Base-by-base conservation (phyloP, 1,284 basidiomycete genomes). In the Moesziomyces sp. region DNA sequence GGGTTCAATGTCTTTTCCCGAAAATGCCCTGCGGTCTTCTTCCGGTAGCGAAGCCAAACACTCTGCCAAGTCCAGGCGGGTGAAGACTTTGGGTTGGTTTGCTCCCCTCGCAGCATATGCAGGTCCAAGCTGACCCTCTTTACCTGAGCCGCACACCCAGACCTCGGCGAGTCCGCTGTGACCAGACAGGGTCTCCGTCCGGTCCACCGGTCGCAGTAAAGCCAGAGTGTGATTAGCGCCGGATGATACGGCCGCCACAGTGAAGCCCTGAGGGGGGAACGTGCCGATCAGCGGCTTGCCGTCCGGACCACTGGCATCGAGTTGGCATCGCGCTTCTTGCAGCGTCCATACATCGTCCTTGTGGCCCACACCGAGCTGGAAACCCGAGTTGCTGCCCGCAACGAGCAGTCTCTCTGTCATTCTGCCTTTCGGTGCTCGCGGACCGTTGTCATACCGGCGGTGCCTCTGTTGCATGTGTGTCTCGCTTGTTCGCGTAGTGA, bases 331-430 rank as follows among this genome's bases (percentile, higher is more conserved):
- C 18, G 61, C 65, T 47, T 58, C 23, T 45, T 46, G 42, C 1
- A 65, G 46, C 14, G 44, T 47, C 5, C 56, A 42, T 8, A 61
- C 58, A n/a, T 75, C 63, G 19, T 58, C 10, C n/a, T 60, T 46
- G 35, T 72, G 58, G 23, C 52, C 59, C 18, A 68, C 46, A 30
- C 64, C 69, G 5, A 73, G 54, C 21, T 76, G 69, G 38, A 40
- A 53, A 46, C 73, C 69, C 38, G 74, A 73, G 43, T 76, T 76
- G 62, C 65, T 69, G 33, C 74, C 74, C 4, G 65, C 69, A 8
- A 69, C 69, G 35, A 73, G 35, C 50, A 76, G 43, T 13, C 53
- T 46, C 30, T 35, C 46, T 28, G 28, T 16, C 61, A 74, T 68
- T 11, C 30, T 33, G 10, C 30, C 30, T 10, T 33, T 33, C 6